A percentile compares a stretch with the other conserved stretches of the same genome.
phyloP scores from a whole-genome alignment of 768 basidiomycete genomes.

The Hericium coralloides region DNA sequence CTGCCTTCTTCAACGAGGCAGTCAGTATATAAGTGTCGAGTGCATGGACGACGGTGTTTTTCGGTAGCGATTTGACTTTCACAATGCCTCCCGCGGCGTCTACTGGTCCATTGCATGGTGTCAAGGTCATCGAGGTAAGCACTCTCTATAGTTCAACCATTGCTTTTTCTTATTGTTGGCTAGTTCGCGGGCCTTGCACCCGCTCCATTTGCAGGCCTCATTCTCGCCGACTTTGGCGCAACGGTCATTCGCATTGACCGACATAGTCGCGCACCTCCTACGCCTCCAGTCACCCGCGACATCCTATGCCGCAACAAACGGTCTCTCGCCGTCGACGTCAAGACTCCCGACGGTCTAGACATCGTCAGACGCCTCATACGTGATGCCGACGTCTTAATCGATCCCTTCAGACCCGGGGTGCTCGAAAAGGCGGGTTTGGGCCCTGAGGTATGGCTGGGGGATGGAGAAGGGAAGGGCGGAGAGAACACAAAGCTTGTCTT shows the following conservation, averaged over 20 bases:
- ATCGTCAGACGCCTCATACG: constrained; percentile 49
- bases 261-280: constrained; percentile 29
- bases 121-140: constrained; percentile 17
- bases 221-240: constrained; percentile 76
- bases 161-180: background rate
- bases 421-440: constrained; percentile 72
- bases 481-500: constrained; percentile 60
- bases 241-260: constrained; percentile 68
- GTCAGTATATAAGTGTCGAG: too few species aligned
- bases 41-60: too few species aligned
- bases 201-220: constrained; percentile 68
- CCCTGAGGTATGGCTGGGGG: constrained; percentile 63
- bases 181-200: constrained; percentile 82
- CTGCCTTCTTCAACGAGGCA: background rate
- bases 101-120: constrained; percentile 9
- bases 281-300: constrained; percentile 24
- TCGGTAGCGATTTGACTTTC: background rate
- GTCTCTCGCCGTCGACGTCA: constrained; percentile 64
- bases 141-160: background rate
- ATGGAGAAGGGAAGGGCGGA: constrained; percentile 26
- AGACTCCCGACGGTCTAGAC: constrained; percentile 46
- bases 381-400: constrained; percentile 72
- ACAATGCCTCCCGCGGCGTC: background rate
- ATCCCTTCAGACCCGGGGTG: constrained; percentile 78
- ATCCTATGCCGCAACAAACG: constrained; percentile 65